Conservation (phyloP, 2,329 filamentous ascomycete genomes). For the Pseudogymnoascus sp. region DNA sequence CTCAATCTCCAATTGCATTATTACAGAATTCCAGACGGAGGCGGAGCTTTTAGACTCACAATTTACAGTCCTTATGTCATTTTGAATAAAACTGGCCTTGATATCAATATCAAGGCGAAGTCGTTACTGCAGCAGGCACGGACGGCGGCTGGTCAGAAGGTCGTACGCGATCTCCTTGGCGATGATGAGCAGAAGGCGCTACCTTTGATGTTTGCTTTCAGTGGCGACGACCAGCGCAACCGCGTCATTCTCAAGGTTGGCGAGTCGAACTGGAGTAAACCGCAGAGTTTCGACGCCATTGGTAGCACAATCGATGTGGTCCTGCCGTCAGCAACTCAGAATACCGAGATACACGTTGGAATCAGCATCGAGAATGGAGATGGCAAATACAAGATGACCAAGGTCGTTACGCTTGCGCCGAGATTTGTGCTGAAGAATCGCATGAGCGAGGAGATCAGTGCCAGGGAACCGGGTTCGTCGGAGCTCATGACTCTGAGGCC, state of each 20-base stretch:
- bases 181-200: constrained; percentile 61
- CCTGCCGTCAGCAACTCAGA: constrained; percentile 62
- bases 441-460: constrained; percentile 77
- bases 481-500: constrained; percentile 71
- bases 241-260: constrained; percentile 81
- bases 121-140: constrained; percentile 78
- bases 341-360: constrained; percentile 82
- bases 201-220: constrained; percentile 95
- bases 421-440: constrained; percentile 94
- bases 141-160: constrained; percentile 74
- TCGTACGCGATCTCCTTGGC: constrained; percentile 38
- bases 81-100: constrained; percentile 88
- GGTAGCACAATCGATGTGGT: constrained; percentile 87
- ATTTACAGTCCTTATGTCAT: constrained; percentile 94
- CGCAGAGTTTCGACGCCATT: constrained; percentile 95
- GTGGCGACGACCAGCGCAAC: constrained; percentile 83
- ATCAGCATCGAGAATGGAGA: constrained; percentile 85
- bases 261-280: constrained; percentile 92
- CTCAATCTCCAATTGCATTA: constrained; percentile 85
- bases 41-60: constrained; percentile 91
- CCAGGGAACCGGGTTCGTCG: constrained; percentile 87
- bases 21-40: constrained; percentile 80
- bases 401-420: constrained; percentile 87
- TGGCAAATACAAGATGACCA: constrained; percentile 96
- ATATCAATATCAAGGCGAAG: constrained; percentile 83